Percentiles rank a stretch among this genome's conserved stretches.
Conservation (phyloP, 495 filamentous ascomycete species). For the Penicillium macrosclerotiorum region DNA sequence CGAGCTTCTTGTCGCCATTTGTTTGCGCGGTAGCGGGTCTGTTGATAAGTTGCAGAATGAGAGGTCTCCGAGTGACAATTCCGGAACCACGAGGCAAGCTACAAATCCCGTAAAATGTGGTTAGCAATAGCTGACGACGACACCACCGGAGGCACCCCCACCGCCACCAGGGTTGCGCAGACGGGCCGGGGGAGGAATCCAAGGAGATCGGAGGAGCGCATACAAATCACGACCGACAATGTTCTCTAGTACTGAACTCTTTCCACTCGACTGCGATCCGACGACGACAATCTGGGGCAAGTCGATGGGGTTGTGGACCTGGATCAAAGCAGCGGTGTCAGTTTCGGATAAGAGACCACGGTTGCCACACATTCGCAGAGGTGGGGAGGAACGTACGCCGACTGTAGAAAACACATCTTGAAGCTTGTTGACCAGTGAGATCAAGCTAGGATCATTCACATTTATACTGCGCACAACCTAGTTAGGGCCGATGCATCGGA, state of each 20-base stretch:
- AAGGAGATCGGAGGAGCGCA: conserved; percentile 26
- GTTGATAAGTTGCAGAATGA: conserved; percentile 98
- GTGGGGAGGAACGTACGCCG: conserved; percentile 63
- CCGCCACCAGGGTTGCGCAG: conserved; percentile 10
- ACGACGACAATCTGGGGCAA: conserved; percentile 98
- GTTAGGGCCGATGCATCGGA: conserved; percentile 28
- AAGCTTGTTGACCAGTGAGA: conserved; percentile 97
- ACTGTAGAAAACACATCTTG: conserved; percentile 99
- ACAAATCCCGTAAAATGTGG: conserved; percentile 12
- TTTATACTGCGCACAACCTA: conserved; percentile 59
- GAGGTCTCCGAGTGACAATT: conserved; percentile 94
- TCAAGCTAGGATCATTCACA: conserved; percentile 75
- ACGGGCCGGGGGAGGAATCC: neutral
- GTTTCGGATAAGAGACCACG: conserved; percentile 15
- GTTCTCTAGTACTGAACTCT: conserved; percentile 99
- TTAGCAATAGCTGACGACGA: conserved; percentile 27
- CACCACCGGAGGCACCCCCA: conserved; percentile 10
- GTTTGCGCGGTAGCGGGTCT: conserved; percentile 58
- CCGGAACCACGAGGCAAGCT: conserved; percentile 97
- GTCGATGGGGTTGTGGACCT: conserved; percentile 98
- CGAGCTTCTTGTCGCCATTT: conserved; percentile 71
- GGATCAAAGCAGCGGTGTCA: conserved; percentile 34
- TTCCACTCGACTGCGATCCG: conserved; percentile 97
- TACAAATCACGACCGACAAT: conserved; percentile 99
- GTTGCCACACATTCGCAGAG: neutral